Percentiles rank a stretch among this genome's conserved stretches.
phyloP scores from a whole-genome alignment of 345 rosid species.

The Camelina laxa region DNA sequence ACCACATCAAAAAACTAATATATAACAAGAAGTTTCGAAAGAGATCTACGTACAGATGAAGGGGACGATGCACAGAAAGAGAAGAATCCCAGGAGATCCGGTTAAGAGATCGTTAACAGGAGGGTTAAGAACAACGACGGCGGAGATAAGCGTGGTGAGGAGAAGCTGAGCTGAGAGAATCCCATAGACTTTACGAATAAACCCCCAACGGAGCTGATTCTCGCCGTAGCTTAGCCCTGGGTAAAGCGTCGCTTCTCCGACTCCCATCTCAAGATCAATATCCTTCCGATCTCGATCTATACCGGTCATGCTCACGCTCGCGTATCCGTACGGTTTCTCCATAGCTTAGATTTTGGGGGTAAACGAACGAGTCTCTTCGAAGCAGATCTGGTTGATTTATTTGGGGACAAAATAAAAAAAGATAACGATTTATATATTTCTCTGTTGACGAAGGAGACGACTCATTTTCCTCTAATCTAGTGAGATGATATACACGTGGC shows the following conservation, averaged over 20 bases:
- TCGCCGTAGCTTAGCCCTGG: slow-evolving; percentile 86
- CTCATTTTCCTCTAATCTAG: neutral
- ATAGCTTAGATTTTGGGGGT: slow-evolving; percentile 29
- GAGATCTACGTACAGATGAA: slow-evolving; percentile 64
- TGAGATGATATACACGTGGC: slow-evolving; percentile 30
- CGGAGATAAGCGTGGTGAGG: slow-evolving; percentile 80
- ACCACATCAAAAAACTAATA: neutral
- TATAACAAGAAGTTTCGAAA: neutral
- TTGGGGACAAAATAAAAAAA: neutral
- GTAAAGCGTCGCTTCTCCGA: slow-evolving; percentile 69
- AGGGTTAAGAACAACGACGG: slow-evolving; percentile 65
- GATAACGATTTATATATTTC: neutral
- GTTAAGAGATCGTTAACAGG: slow-evolving; percentile 71
- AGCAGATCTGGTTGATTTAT: slow-evolving; percentile 24
- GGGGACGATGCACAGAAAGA: slow-evolving; percentile 75
- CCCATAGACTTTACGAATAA: slow-evolving; percentile 90
- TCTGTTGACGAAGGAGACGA: neutral
- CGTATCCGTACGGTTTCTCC: slow-evolving; percentile 63
- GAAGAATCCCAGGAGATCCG: slow-evolving; percentile 73
- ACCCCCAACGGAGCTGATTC: slow-evolving; percentile 92
- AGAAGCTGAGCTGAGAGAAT: slow-evolving; percentile 82
- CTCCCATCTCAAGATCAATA: slow-evolving; percentile 65
- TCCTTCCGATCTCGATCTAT: slow-evolving; percentile 43
- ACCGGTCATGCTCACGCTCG: slow-evolving; percentile 50
- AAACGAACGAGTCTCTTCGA: slow-evolving; percentile 10